Conservation (phyloP, 768 basidiomycete genomes). For the Cystobasidium tubakii region DNA sequence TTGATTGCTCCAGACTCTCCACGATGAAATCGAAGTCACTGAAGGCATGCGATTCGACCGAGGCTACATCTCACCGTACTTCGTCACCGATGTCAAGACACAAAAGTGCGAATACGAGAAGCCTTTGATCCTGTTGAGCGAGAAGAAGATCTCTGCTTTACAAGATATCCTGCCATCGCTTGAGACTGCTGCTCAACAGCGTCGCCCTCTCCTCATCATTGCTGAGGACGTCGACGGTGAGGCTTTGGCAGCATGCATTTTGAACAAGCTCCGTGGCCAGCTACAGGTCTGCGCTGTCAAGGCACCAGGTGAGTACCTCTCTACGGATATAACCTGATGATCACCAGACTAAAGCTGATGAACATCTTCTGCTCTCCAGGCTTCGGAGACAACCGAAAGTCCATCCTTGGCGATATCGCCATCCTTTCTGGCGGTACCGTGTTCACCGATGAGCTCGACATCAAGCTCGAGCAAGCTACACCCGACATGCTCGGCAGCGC, state of each 20-base stretch:
- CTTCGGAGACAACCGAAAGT: slow-evolving; percentile 99
- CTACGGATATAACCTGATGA: no score
- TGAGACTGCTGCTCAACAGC: slow-evolving; percentile 56
- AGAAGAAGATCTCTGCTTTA: slow-evolving; percentile 94
- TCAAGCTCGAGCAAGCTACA: slow-evolving; percentile 89
- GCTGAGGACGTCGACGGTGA: slow-evolving; percentile 98
- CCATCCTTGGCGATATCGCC: slow-evolving; percentile 87
- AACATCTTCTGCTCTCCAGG: slow-evolving; percentile 47
- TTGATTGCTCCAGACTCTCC: slow-evolving; percentile 59
- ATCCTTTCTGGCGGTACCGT: slow-evolving; percentile 97
- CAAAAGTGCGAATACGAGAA: slow-evolving; percentile 98
- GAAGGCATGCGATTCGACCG: slow-evolving; percentile 99
- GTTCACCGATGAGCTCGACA: slow-evolving; percentile 92
- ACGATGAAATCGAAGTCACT: slow-evolving; percentile 98
- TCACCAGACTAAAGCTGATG: background rate
- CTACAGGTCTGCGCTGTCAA: slow-evolving; percentile 90
- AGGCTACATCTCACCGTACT: slow-evolving; percentile 74
- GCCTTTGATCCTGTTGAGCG: slow-evolving; percentile 82
- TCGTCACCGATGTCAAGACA: slow-evolving; percentile 85
- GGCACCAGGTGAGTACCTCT: slow-evolving; percentile 62
- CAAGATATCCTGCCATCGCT: slow-evolving; percentile 93
- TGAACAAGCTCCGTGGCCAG: slow-evolving; percentile 98
- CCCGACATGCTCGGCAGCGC: slow-evolving; percentile 82
- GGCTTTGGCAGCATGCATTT: slow-evolving; percentile 91
- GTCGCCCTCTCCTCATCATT: slow-evolving; percentile 90